phyloP scores from a whole-genome alignment of 2,329 filamentous ascomycete genomes.

The Fusarium tricinctum region DNA sequence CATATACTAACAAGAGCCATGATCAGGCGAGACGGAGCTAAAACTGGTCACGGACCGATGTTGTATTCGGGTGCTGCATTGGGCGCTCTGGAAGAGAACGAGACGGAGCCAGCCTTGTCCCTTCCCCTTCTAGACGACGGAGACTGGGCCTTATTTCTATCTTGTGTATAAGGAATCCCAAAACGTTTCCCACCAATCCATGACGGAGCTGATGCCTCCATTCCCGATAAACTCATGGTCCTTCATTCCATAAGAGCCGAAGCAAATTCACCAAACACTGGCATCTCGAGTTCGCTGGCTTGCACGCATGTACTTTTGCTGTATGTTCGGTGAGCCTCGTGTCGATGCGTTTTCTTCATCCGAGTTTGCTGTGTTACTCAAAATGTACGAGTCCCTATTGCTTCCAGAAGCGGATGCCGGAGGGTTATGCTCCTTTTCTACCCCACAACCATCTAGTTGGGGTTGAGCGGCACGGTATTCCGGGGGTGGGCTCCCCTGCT shows the following conservation, averaged over 20 bases:
- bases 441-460: not conserved
- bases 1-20: not conserved
- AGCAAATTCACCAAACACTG: rapidly evolving
- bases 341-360: rapidly evolving
- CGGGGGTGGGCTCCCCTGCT: not conserved
- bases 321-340: rapidly evolving
- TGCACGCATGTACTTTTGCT: rapidly evolving
- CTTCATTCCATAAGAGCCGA: not conserved
- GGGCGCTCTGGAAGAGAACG: too few species aligned
- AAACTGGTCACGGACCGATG: not conserved
- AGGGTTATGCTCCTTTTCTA: constrained; percentile 4
- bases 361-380: not conserved
- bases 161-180: not conserved
- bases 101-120: constrained; percentile 2
- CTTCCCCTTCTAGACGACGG: not conserved
- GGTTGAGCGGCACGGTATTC: constrained; percentile 4
- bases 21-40: not conserved
- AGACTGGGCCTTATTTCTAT: not conserved
- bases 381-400: not conserved
- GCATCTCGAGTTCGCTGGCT: not conserved
- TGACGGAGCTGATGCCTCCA: not conserved
- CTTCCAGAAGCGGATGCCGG: constrained; percentile 13
- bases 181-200: not conserved
- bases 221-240: not conserved
- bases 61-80: too few species aligned